Evolutionary conservation across 164 flowering plant genomes (phyloP), one percentile per base, ranked within the genome.

Genomic region (Nymphaea thermarum): DNA sequence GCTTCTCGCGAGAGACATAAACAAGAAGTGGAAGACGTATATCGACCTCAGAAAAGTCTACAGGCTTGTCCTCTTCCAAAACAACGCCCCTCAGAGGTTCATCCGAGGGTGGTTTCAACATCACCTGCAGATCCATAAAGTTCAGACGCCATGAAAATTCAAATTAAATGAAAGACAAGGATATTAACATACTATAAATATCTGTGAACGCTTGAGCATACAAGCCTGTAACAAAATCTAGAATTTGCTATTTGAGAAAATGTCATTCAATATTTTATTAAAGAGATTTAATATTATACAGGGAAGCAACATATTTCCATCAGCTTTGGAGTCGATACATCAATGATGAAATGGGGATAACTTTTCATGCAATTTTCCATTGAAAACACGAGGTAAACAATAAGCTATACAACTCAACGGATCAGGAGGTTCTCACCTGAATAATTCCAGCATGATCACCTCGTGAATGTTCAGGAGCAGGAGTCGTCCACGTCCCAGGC

Each of bases 401-500:
- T 55, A 25, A 25, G 36, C 36, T 25, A 25, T 25, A 25, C 36
- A 25, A 25, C 36, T 25, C 36, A 25, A 25, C 36, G 36, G 36
- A 25, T 25, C 36, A 25, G 36, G 36, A 25, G n/a, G 8, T 43
- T 2, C 42, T 36, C 79, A 90, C 97, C 95, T 91, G 97, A 43
- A 91, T 82, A 45, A 91, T 83, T 68, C 97, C 85, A 3, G 93
- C 93, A 76, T 91, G 97, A 75, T 91, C 94, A 65, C 95, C 97
- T 72, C 68, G 85, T 4, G 93, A 70, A 63, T 91, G 93, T 64
- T 87, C 90, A 0, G 85, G 59, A 8, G 77, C 71, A 68, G 86
- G 72, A 60, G 66, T 70, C 44, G 76, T 63, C 97, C 97, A 91
- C 60, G 95, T 91, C 10, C 97, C 97, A 36, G 97, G 97, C 97